These are phyloP conservation scores for Betula pendula DNA, from an alignment of 306 rosid genomes.

Conservation along the genomic window DNA sequence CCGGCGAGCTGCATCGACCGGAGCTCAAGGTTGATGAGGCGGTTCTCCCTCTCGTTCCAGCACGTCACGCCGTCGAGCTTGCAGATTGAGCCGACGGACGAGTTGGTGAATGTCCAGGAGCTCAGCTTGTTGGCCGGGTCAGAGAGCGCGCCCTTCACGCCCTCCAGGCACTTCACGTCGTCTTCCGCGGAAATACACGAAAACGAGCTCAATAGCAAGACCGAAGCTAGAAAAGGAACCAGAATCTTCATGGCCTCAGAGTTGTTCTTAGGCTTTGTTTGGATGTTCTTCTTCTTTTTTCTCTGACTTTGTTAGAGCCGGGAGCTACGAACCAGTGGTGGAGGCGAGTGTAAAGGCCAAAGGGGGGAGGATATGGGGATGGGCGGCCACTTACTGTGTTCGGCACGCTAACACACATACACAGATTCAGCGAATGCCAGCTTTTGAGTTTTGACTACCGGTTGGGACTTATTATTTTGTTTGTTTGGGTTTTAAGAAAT, in stretches of 20 bases:
- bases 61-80: slow-evolving; percentile 52
- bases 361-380: not conserved
- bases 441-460: slow-evolving; percentile 28
- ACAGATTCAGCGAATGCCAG: too few relatives aligned
- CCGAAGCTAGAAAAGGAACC: not conserved
- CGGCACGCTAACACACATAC: not conserved
- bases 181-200: slow-evolving; percentile 39
- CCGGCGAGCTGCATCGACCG: slow-evolving; percentile 52
- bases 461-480: not conserved
- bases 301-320: not conserved
- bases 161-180: slow-evolving; percentile 47
- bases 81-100: slow-evolving; percentile 50
- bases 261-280: not conserved
- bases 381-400: slow-evolving; percentile 13
- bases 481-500: not conserved
- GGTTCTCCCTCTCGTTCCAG: slow-evolving; percentile 64
- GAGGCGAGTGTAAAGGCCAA: not conserved
- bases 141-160: slow-evolving; percentile 39
- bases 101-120: slow-evolving; percentile 43
- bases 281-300: not conserved
- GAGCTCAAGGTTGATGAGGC: slow-evolving; percentile 55
- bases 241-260: slow-evolving; percentile 25
- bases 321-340: not conserved
- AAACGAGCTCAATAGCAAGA: slow-evolving; percentile 21
- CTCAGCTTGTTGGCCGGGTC: slow-evolving; percentile 43